Evolutionary conservation across 1,284 basidiomycete genomes (phyloP), one percentile per base, ranked within the genome.

Genomic region (Malassezia vespertilionis): DNA sequence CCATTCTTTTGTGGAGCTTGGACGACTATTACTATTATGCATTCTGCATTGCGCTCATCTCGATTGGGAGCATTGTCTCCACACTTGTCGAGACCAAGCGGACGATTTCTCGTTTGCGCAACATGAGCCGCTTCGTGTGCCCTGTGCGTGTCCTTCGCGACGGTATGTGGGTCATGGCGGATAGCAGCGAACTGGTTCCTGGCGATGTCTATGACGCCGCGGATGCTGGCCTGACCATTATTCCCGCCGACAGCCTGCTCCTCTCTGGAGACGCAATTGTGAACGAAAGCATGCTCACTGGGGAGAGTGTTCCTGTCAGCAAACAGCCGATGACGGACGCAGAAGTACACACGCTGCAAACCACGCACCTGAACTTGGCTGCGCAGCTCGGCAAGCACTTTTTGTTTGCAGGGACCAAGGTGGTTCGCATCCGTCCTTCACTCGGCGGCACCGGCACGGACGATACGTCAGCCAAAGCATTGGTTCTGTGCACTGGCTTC

Each of bases 271-370:
- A 96, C 67, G 88, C 88, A 0, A 93, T 97, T 54, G 84, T 96
- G 46, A 96, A 97, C 70, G 93, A 97, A 74, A 91, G 87, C 54
- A 96, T 96, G 91, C 79, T 97, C 14, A 95, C 89, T 0, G 89
- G 89, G 9, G 90, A 95, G 72, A 90, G 86, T 59, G 84, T 95
- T 0, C 90, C 89, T 0, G 86, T 95, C 45, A 84, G 82, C 66
- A 95, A 95, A 71, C 72, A 78, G 20, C 83, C 88, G 0, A 76
- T 82, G 44, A 57, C 46, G 7, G 63, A 60, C 21, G 44, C 49
- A 1, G 53, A 45, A 28, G 58, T 71, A 36, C 45, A 44, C 9
- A 38, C 52, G 17, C 52, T 67, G 4, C 61, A 61, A 30, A 44
- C 56, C 7, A 47, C 61, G 0, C 59, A 57, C 12, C 47, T 51